Base-by-base conservation (phyloP, 1,139 yeast genomes). In the Blastobotrys proliferans region DNA sequence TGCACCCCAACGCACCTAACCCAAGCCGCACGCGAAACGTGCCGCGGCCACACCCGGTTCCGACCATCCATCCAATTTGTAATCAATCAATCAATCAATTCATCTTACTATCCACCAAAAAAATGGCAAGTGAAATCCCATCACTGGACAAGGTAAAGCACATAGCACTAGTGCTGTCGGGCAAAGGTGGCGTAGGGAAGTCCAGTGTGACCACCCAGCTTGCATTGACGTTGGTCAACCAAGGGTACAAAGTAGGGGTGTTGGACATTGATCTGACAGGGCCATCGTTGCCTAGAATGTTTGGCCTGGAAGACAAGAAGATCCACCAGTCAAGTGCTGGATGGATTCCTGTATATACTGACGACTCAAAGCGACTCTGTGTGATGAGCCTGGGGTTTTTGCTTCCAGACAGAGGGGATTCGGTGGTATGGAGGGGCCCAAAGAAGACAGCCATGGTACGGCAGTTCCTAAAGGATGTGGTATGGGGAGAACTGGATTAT, bases 361-460 rank as follows among this genome's bases (percentile, higher is more conserved):
- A 64, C 52, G 48, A 59, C 58, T 48, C 48, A 30, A 48, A 55
- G 54, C 56, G 43, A 44, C 63, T 53, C 46, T 68, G 79, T 34
- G 73, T 90, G 37, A 88, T 92, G 84, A 86, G 96, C 4, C 67
- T 94, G n/a, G 99, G 98, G 2, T 92, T 94, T 57, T 63, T 94
- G 35, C 64, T 92, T 8, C 82, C 83, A 14, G 81, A 85, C 58
- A 67, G 97, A 46, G 95, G 94, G 20, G 85, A 83, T 55, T 81
- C 95, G 17, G 94, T 94, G 25, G 97, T 92, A 6, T 94, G 99
- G 99, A 73, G 97, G 57, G 99, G 99, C 0, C 98, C 99, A 2
- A 88, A 90, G 63, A 94, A 94, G 61, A 90, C 97, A 0, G 96
- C 97, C 18, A 92, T 94, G 97, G 85, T 94, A 35, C 76, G 92